Evolutionary conservation across 371 early-diverging fungal species (phyloP).

Genomic region (Actinomucor elegans): DNA sequence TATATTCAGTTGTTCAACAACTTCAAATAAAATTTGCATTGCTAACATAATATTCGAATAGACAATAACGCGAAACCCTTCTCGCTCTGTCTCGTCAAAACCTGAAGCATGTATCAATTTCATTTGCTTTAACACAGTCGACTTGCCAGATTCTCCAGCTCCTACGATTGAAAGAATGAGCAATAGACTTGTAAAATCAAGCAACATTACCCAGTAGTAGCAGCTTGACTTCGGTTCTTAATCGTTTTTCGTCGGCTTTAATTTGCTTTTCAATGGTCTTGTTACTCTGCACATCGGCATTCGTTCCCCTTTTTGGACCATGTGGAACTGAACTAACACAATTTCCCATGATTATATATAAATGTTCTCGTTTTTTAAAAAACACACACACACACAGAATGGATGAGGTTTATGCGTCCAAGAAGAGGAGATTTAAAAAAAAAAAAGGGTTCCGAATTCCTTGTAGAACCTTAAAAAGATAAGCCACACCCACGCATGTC

Average conservation of each 20-base stretch:
- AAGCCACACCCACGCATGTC: too few species aligned
- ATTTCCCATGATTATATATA: constrained; percentile 20
- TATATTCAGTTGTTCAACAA: constrained; percentile 42
- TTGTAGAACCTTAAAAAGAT: too few species aligned
- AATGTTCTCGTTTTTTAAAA: background rate
- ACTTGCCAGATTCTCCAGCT: constrained; percentile 89
- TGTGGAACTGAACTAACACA: constrained; percentile 10
- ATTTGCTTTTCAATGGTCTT: constrained; percentile 79
- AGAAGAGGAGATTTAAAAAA: background rate
- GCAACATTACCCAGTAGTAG: constrained; percentile 68
- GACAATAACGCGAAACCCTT: constrained; percentile 70
- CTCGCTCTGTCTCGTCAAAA: constrained; percentile 76
- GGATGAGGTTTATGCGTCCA: background rate
- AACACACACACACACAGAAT: background rate
- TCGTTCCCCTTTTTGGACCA: background rate
- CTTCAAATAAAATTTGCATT: constrained; percentile 61
- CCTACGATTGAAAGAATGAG: constrained; percentile 51
- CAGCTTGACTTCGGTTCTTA: constrained; percentile 84
- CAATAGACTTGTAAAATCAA: too few species aligned
- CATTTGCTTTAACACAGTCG: constrained; percentile 92
- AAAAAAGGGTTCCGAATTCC: background rate
- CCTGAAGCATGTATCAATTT: constrained; percentile 90
- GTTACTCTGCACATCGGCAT: constrained; percentile 36
- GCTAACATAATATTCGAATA: constrained; percentile 79
- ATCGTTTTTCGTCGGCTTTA: constrained; percentile 68